Evolutionary conservation across 768 basidiomycete genomes (phyloP).

Genomic region (Trametes elegans): DNA sequence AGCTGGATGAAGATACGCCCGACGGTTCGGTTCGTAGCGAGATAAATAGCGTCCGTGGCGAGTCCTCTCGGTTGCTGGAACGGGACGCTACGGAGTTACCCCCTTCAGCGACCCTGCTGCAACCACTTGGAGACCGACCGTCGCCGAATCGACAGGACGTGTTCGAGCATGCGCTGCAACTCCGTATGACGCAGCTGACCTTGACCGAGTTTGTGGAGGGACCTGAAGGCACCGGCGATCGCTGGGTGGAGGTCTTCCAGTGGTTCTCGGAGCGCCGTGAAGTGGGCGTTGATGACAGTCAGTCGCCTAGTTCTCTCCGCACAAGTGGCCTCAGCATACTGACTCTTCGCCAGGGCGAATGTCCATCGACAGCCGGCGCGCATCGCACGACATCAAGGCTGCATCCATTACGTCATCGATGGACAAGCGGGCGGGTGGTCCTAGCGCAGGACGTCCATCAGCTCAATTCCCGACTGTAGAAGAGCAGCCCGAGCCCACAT

Average conservation of each 20-base stretch:
- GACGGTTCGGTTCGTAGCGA: neutral
- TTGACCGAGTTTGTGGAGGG: constrained; percentile 84
- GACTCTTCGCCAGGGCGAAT: constrained; percentile 21
- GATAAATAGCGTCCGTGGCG: neutral
- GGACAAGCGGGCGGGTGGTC: constrained; percentile 13
- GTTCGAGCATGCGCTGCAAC: constrained; percentile 78
- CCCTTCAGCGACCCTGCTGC: constrained; percentile 37
- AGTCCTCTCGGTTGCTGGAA: neutral
- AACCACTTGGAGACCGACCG: constrained; percentile 46
- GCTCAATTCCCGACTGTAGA: constrained; percentile 8
- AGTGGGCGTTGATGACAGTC: constrained; percentile 33
- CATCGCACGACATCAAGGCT: constrained; percentile 30
- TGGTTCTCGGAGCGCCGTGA: constrained; percentile 75
- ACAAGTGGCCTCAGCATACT: neutral
- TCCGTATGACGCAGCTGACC: constrained; percentile 83
- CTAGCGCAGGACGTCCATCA: neutral
- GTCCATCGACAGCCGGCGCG: constrained; percentile 30
- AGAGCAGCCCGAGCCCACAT: constrained; percentile 11
- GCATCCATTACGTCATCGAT: constrained; percentile 25
- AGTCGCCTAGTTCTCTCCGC: neutral
- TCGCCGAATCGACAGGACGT: constrained; percentile 50
- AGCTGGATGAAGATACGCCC: neutral
- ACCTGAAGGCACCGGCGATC: constrained; percentile 73
- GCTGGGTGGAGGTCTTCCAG: constrained; percentile 81
- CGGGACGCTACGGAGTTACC: constrained; percentile 10